Evolutionary conservation across 306 rosid species (phyloP), one percentile per base, ranked within the genome.

Genomic region (Dalbergia cochinchinensis): DNA sequence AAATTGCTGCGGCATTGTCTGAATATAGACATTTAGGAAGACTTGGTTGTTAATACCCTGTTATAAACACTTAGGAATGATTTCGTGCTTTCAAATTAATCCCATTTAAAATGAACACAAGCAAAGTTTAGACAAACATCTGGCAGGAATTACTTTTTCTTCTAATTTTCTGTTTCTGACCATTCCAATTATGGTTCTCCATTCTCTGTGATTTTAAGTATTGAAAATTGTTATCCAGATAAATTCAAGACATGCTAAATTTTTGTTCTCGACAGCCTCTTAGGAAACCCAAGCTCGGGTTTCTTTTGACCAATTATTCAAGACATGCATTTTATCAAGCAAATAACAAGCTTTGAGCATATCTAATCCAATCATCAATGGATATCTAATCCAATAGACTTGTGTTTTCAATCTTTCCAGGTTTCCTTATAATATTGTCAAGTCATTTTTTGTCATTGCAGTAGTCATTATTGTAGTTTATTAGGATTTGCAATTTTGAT

Each of bases 211-310:
- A 31, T 48, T 5, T 10, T 63, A 41, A n/a, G 20, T n/a, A 34
- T 55, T 39, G 41, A 63, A 47, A 16, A 45, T 7, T 16, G 33
- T 33, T 55, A 42, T 18, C 50, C 31, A 26, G 37, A 42, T 26
- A 58, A 19, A 78, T 42, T 68, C 69, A 42, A 26, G 69, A 16
- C 39, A 57, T 5, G 34, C 42, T 13, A 31, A 34, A 54, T 31
- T 74, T 22, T 20, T 57, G 31, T 81, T 74, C 76, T 58, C n/a
- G 48, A 16, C 62, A 57, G 51, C 45, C 39, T 68, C n/a, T 47
- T 13, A 53, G 26, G 4, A 67, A 77, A 53, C 31, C 37, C 31
- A 12, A 19, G 53, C 64, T 16, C 34, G 65, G 18, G 39, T 48
- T 16, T 14, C n/a, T 58, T 79, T 45, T 34, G 6, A 34, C n/a